Percentiles rank a stretch among this genome's conserved stretches.
phyloP scores from a whole-genome alignment of 495 filamentous ascomycete species.

The Aspergillus bertholletiae region DNA sequence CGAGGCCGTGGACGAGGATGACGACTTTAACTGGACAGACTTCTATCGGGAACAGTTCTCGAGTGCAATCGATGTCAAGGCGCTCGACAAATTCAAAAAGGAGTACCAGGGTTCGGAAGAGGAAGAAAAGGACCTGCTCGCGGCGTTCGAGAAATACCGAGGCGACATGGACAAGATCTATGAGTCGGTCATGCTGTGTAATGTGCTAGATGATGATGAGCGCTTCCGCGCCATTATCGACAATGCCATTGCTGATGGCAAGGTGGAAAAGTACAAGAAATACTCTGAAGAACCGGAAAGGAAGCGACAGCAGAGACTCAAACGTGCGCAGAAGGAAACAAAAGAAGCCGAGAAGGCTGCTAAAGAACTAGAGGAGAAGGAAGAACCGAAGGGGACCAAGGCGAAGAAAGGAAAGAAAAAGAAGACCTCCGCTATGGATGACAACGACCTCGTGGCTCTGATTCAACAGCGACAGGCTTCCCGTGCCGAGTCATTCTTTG shows the following conservation, averaged over 20 bases:
- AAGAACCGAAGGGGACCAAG: conserved; percentile 45
- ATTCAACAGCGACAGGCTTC: conserved; percentile 55
- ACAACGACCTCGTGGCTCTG: conserved; percentile 51
- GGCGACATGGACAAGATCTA: conserved; percentile 77
- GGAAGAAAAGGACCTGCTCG: conserved; percentile 70
- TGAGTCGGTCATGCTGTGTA: conserved; percentile 77
- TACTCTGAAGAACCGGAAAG: conserved; percentile 71
- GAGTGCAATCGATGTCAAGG: conserved; percentile 63
- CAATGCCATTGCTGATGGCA: conserved; percentile 65
- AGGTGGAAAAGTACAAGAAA: conserved; percentile 59
- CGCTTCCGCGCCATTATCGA: conserved; percentile 79
- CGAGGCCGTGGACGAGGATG: conserved; percentile 69
- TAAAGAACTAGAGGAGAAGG: conserved; percentile 57
- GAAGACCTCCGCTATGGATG: conserved; percentile 24
- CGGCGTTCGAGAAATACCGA: conserved; percentile 64
- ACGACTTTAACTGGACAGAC: conserved; percentile 82
- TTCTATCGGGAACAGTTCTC: conserved; percentile 83
- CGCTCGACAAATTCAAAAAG: conserved; percentile 66
- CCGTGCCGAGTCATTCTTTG: conserved; percentile 55
- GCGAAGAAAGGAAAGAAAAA: conserved; percentile 23
- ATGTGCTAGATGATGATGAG: conserved; percentile 81
- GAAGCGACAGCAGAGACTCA: conserved; percentile 59
- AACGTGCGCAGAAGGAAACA: conserved; percentile 60
- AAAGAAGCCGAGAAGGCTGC: conserved; percentile 70
- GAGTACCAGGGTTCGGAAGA: conserved; percentile 86